Conservation (phyloP, 371 early-diverging fungal genomes). For the Lichtheimia ornata region DNA sequence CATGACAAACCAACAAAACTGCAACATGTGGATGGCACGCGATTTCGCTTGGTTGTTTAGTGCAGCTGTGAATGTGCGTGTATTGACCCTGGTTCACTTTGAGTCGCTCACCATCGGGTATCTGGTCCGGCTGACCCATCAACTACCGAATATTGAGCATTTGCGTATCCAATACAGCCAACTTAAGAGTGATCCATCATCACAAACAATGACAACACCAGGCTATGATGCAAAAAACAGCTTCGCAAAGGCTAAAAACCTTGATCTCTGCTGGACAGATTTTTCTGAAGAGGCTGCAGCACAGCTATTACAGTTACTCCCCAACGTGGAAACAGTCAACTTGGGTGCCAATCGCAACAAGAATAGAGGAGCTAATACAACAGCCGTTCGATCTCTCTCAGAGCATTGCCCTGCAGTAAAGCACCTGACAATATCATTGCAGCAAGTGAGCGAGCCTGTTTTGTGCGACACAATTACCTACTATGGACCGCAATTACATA, state of each 20-base stretch:
- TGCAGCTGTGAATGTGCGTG: conserved; percentile 9
- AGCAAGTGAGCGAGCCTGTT: conserved; percentile 35
- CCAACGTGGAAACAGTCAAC: conserved; percentile 25
- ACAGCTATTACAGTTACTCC: conserved; percentile 23
- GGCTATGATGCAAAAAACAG: not conserved
- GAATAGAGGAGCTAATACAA: conserved; percentile 30
- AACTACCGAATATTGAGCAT: not conserved
- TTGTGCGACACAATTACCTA: conserved; percentile 28
- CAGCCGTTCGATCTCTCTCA: conserved; percentile 24
- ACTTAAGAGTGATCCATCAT: not conserved
- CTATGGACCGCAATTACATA: conserved; percentile 32
- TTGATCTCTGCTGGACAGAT: conserved; percentile 45
- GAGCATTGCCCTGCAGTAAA: conserved; percentile 22
- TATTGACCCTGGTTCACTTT: conserved; percentile 38
- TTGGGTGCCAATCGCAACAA: conserved; percentile 51
- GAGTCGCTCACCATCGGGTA: conserved; percentile 32
- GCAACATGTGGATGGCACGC: conserved; percentile 27
- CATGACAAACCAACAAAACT: conserved; percentile 30
- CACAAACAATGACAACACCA: not conserved
- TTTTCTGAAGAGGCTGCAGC: conserved; percentile 32
- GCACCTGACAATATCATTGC: conserved; percentile 36
- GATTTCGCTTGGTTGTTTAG: conserved; percentile 10
- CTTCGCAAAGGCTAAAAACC: conserved; percentile 3
- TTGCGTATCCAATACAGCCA: conserved; percentile 11
- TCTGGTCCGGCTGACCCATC: conserved; percentile 17